phyloP scores from a whole-genome alignment of 305 asterid genomes.

The Fraxinus angustifolia region DNA sequence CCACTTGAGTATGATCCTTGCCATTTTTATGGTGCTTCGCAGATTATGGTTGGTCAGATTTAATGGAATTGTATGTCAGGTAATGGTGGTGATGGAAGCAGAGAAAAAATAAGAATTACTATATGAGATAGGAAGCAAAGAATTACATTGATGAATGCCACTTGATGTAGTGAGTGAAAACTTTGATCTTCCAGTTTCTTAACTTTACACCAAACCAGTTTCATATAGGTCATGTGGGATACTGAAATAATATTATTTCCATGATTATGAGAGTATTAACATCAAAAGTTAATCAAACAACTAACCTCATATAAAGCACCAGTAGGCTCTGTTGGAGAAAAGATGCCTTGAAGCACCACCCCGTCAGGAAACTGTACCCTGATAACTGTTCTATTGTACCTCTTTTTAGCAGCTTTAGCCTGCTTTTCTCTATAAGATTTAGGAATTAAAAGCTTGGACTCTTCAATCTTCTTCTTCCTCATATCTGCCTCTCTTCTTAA shows the following conservation, averaged over 20 bases:
- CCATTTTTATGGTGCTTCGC: not conserved
- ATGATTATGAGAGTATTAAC: not conserved
- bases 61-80: not conserved
- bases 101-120: not conserved
- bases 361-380: constrained; percentile 90
- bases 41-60: not conserved
- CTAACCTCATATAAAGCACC: constrained; percentile 75
- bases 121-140: not conserved
- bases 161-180: not conserved
- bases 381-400: constrained; percentile 62
- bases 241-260: not conserved
- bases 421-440: constrained; percentile 83
- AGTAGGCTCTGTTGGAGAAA: constrained; percentile 69
- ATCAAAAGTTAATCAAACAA: constrained; percentile 12
- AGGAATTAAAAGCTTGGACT: constrained; percentile 84
- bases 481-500: constrained; percentile 71
- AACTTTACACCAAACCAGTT: not conserved
- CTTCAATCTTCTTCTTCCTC: constrained; percentile 75
- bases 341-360: constrained; percentile 79
- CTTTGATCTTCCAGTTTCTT: not conserved
- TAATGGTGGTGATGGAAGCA: not conserved
- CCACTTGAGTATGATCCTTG: not conserved
- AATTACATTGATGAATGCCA: not conserved
- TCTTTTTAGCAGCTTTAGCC: constrained; percentile 71
- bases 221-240: not conserved